Percentiles rank a stretch among this genome's conserved stretches.
phyloP scores from a whole-genome alignment of 306 rosid species.

The Prunus davidiana region DNA sequence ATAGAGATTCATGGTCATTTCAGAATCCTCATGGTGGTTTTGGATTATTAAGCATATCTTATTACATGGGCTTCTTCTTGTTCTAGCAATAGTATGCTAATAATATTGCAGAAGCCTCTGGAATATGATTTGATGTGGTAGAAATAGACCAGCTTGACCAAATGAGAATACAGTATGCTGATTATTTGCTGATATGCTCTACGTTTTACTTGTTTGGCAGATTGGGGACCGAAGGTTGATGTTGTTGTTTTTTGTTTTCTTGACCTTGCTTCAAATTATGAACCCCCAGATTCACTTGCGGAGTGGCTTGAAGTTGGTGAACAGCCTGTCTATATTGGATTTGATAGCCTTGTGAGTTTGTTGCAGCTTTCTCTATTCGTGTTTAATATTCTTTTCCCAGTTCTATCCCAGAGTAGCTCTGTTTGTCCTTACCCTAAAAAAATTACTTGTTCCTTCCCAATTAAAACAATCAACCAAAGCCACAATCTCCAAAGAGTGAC shows the following conservation, averaged over 20 bases:
- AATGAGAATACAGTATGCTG: neutral
- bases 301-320: slow-evolving; percentile 78
- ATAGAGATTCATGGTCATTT: neutral
- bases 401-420: neutral
- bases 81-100: neutral
- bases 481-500: too few relatives aligned
- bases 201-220: slow-evolving; percentile 50
- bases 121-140: neutral
- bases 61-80: neutral
- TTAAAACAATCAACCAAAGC: neutral
- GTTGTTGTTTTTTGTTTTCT: slow-evolving; percentile 98
- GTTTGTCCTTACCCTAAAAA: neutral
- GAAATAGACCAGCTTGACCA: neutral
- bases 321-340: slow-evolving; percentile 79
- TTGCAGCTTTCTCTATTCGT: neutral
- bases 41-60: too few relatives aligned
- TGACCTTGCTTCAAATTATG: slow-evolving; percentile 85
- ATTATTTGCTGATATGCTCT: slow-evolving; percentile 9
- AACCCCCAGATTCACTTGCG: slow-evolving; percentile 63
- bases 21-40: too few relatives aligned
- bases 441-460: neutral
- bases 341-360: slow-evolving; percentile 91
- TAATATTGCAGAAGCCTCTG: neutral
- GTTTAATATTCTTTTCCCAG: neutral
- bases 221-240: slow-evolving; percentile 89